These are phyloP conservation scores for Rhizophagus clarus DNA, from an alignment of 192 early-diverging fungal species.

Conservation along the genomic window DNA sequence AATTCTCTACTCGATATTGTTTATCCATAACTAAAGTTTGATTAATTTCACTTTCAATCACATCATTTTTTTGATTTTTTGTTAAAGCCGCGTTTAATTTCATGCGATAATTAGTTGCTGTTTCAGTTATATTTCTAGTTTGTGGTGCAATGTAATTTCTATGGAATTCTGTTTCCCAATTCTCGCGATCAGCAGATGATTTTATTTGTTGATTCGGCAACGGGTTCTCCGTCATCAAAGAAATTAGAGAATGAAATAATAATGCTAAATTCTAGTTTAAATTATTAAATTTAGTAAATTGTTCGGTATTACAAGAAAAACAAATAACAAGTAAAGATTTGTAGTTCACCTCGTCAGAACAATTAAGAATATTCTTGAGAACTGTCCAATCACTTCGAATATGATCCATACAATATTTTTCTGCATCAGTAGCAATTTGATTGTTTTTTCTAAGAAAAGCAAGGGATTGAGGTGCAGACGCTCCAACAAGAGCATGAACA, in stretches of 20 bases:
- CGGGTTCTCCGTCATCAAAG: not conserved
- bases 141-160: not conserved
- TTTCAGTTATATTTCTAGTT: not conserved
- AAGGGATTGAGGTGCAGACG: not conserved
- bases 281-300: too few relatives aligned
- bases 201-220: not conserved
- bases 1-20: not conserved
- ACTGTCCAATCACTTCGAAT: slow-evolving; percentile 27
- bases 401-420: slow-evolving; percentile 20
- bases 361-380: slow-evolving; percentile 16
- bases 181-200: not conserved
- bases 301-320: too few relatives aligned
- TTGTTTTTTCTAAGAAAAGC: not conserved
- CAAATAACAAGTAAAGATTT: not conserved
- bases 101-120: not conserved
- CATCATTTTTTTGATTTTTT: not conserved
- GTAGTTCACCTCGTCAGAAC: slow-evolving; percentile 9
- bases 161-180: not conserved
- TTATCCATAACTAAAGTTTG: slow-evolving; percentile 11
- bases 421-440: not conserved
- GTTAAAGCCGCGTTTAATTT: not conserved
- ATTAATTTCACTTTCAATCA: not conserved
- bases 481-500: slow-evolving; percentile 28
- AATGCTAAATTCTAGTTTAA: not conserved
- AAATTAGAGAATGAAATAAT: slow-evolving; percentile 5